Evolutionary conservation across 768 basidiomycete species (phyloP).

Genomic region (Gloeostereum incarnatum): DNA sequence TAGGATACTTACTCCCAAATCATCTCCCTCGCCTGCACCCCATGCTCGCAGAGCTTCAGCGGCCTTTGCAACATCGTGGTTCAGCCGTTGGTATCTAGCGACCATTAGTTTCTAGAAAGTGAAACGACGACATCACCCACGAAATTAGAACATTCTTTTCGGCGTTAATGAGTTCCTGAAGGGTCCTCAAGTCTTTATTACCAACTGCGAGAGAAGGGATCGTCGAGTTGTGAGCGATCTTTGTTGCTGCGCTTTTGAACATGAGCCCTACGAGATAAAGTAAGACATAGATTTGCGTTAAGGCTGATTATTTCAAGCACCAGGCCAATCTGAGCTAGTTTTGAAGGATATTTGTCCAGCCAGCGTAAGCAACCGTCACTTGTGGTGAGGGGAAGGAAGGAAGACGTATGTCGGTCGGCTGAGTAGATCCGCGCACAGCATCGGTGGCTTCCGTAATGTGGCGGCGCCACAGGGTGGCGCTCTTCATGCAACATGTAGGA

Average conservation of each 20-base stretch:
- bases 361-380: no score
- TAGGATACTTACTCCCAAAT: constrained; percentile 51
- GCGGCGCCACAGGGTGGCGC: no score
- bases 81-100: constrained; percentile 24
- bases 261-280: constrained; percentile 23
- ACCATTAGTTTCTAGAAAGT: not conserved
- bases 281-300: no score
- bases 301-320: no score
- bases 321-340: no score
- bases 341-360: no score
- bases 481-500: no score
- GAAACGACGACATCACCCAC: constrained; percentile 31
- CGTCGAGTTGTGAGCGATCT: constrained; percentile 84
- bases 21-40: constrained; percentile 78
- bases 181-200: constrained; percentile 69
- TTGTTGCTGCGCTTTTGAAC: constrained; percentile 74
- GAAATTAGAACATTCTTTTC: constrained; percentile 77
- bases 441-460: no score
- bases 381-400: no score
- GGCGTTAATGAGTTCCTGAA: constrained; percentile 85
- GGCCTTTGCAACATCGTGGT: constrained; percentile 55
- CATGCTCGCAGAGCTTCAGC: constrained; percentile 64
- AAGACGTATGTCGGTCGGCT: no score
- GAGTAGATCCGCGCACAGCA: no score
- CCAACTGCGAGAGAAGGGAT: constrained; percentile 53